These are phyloP conservation scores for Lachnellula willkommii DNA, from an alignment of 2,329 filamentous ascomycete species.

Conservation along the genomic window DNA sequence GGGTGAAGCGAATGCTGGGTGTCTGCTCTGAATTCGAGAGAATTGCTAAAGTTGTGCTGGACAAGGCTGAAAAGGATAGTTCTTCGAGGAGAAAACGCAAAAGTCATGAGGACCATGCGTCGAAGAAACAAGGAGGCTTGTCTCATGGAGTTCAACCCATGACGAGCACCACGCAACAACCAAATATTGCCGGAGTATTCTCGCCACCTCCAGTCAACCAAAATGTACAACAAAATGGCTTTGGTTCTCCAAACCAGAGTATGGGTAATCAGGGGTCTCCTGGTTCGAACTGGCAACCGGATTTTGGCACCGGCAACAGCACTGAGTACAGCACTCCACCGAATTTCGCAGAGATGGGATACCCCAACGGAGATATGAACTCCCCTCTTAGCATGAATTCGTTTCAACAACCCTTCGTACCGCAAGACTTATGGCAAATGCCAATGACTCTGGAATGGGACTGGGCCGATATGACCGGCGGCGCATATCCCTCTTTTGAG, in stretches of 20 bases:
- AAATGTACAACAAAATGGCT: conserved; percentile 27
- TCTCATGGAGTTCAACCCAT: conserved; percentile 20
- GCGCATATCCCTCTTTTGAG: conserved; percentile 58
- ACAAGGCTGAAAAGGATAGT: conserved; percentile 81
- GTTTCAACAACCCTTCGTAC: conserved; percentile 82
- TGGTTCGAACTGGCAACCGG: conserved; percentile 18
- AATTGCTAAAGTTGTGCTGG: conserved; percentile 84
- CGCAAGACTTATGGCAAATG: conserved; percentile 91
- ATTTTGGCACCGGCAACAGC: conserved; percentile 12
- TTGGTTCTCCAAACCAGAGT: conserved; percentile 18
- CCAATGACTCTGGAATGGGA: conserved; percentile 87
- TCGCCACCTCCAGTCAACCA: conserved; percentile 21
- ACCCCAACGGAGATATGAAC: conserved; percentile 25
- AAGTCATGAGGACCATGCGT: conserved; percentile 46
- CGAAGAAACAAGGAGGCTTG: conserved; percentile 16
- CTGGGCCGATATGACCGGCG: conserved; percentile 64
- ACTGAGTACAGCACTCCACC: conserved; percentile 23
- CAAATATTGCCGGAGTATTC: conserved; percentile 25
- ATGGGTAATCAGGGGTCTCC: conserved; percentile 19
- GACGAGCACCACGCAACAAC: conserved; percentile 16
- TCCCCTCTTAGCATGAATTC: conserved; percentile 33
- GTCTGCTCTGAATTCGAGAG: conserved; percentile 96
- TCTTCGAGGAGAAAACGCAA: conserved; percentile 72
- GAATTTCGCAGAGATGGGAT: conserved; percentile 25
- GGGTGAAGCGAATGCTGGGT: conserved; percentile 87